These are phyloP conservation scores for Saccharata proteae DNA, from an alignment of 2,329 filamentous ascomycete genomes.

Conservation along the genomic window DNA sequence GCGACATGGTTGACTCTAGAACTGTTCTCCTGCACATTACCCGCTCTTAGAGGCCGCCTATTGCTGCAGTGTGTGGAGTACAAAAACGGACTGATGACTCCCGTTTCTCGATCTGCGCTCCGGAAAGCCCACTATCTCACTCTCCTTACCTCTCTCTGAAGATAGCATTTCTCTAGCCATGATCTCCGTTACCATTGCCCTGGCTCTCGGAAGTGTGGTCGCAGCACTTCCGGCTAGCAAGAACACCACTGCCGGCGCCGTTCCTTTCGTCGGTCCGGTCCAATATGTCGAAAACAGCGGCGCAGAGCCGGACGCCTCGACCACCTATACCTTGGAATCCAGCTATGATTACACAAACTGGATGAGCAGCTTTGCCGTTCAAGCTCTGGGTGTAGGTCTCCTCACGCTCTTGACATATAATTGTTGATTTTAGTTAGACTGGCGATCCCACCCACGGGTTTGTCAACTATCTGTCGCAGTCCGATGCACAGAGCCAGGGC, in stretches of 20 bases:
- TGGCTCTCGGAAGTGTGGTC: too few species aligned
- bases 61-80: too few species aligned
- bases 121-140: too few species aligned
- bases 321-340: conserved; percentile 19
- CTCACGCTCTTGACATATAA: background rate
- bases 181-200: too few species aligned
- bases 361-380: conserved; percentile 24
- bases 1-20: too few species aligned
- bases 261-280: conserved; percentile 1
- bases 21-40: too few species aligned
- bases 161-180: too few species aligned
- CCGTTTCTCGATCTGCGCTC: too few species aligned
- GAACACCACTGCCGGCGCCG: conserved; percentile 6
- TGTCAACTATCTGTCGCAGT: conserved; percentile 23
- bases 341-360: conserved; percentile 27
- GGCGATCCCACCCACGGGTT: conserved; percentile 25
- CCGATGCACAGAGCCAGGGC: conserved; percentile 20
- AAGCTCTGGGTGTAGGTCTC: conserved; percentile 13
- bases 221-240: too few species aligned
- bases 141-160: too few species aligned
- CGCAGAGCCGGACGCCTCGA: conserved; percentile 7
- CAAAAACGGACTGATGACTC: too few species aligned
- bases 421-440: conserved; percentile 14
- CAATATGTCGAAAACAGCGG: background rate
- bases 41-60: too few species aligned